Conservation (phyloP, 805 yeast species). For the Nakazawaea ambrosiae region DNA sequence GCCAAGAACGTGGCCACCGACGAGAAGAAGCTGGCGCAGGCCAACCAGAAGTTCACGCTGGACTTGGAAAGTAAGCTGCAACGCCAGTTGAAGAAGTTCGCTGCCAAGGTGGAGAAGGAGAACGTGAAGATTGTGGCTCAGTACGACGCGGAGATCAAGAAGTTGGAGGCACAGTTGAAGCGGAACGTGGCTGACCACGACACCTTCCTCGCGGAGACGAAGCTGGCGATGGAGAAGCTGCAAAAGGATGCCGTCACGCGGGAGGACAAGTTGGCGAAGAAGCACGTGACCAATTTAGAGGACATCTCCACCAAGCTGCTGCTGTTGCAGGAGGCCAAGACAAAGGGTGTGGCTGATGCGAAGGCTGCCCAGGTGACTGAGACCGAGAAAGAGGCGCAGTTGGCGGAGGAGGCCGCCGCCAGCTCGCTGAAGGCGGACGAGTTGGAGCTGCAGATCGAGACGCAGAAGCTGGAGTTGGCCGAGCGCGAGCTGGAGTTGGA, state of each 20-base stretch:
- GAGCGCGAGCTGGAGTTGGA: slow-evolving; percentile 22
- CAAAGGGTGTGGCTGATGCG: slow-evolving; percentile 20
- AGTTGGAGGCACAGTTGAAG: slow-evolving; percentile 18
- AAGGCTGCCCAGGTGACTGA: slow-evolving; percentile 23
- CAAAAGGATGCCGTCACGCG: slow-evolving; percentile 35
- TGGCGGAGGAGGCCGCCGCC: slow-evolving; percentile 33
- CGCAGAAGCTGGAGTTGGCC: slow-evolving; percentile 31
- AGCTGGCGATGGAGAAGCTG: slow-evolving; percentile 36
- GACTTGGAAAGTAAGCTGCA: slow-evolving; percentile 20
- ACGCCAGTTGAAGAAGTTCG: slow-evolving; percentile 30
- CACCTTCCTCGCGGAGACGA: slow-evolving; percentile 33
- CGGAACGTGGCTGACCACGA: slow-evolving; percentile 26
- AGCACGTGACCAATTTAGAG: slow-evolving; percentile 38
- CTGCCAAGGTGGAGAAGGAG: slow-evolving; percentile 33
- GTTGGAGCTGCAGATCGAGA: slow-evolving; percentile 27
- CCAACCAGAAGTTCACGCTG: slow-evolving; percentile 11
- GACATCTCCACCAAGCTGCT: slow-evolving; percentile 34
- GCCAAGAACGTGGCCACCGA: slow-evolving; percentile 21
- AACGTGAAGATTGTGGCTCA: slow-evolving; percentile 22
- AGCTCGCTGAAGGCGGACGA: slow-evolving; percentile 32
- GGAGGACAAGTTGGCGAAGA: slow-evolving; percentile 38
- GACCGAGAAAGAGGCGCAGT: slow-evolving; percentile 23
- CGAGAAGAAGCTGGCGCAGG: slow-evolving; percentile 25
- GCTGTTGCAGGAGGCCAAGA: slow-evolving; percentile 30
- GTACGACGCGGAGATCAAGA: slow-evolving; percentile 18